A percentile compares a stretch with the other conserved stretches of the same genome.
Evolutionary conservation across 208 protist species (phyloP).

Genomic region (Crithidia bombi): DNA sequence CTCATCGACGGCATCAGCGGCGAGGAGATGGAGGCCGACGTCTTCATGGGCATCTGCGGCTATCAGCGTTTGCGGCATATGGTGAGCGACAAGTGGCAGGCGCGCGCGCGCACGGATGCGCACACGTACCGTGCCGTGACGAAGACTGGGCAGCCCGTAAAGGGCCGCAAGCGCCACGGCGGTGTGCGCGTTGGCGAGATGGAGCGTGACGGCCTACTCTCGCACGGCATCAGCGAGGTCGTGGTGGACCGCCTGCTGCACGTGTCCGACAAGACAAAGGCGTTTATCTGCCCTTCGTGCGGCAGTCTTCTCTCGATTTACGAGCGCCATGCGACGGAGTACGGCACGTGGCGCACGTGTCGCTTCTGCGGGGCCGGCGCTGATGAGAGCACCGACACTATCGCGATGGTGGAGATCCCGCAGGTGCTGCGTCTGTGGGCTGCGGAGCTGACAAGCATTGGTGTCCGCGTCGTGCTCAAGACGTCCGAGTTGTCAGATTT

Average conservation of each 20-base stretch:
- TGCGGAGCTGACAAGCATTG: constrained; percentile 87
- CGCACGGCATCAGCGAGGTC: constrained; percentile 99
- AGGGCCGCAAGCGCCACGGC: constrained; percentile 96
- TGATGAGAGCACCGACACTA: constrained; percentile 78
- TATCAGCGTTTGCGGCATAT: constrained; percentile 99
- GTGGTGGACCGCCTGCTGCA: constrained; percentile 98
- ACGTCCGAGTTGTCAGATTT: constrained; percentile 48
- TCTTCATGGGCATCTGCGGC: constrained; percentile 98
- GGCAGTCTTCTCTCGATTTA: constrained; percentile 87
- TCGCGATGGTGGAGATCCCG: constrained; percentile 91
- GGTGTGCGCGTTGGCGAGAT: constrained; percentile 99
- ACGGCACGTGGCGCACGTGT: constrained; percentile 88
- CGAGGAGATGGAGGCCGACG: constrained; percentile 95
- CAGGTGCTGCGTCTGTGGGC: constrained; percentile 91
- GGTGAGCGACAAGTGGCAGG: constrained; percentile 99
- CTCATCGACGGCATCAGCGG: constrained; percentile 97
- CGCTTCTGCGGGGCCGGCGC: constrained; percentile 83
- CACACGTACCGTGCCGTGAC: constrained; percentile 95
- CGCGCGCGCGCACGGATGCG: constrained; percentile 88
- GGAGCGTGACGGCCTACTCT: constrained; percentile 99
- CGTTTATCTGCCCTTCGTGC: constrained; percentile 82
- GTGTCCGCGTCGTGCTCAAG: constrained; percentile 85
- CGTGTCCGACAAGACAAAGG: constrained; percentile 90
- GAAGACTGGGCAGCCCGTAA: constrained; percentile 98
- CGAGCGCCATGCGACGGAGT: constrained; percentile 85